A percentile compares a stretch with the other conserved stretches of the same genome.
phyloP scores from a whole-genome alignment of 352 stramenopile genomes.

The Phytophthora lateralis region DNA sequence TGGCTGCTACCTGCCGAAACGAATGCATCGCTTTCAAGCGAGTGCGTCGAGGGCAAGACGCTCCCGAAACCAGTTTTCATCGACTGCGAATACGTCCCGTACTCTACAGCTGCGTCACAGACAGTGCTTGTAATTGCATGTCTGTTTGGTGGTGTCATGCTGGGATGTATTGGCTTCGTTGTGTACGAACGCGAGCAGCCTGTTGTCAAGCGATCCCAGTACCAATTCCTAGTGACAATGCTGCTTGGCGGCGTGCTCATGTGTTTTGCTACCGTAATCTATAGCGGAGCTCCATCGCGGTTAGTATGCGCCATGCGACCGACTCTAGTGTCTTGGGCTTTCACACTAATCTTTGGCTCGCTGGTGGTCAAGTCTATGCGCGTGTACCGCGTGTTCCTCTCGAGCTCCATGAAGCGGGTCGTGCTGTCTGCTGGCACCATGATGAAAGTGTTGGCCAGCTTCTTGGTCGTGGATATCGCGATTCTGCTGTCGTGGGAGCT shows the following conservation, averaged over 20 bases:
- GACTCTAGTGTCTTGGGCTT: conserved; percentile 38
- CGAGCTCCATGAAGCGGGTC: conserved; percentile 45
- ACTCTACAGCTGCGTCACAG: conserved; percentile 24
- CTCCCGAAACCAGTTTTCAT: conserved; percentile 34
- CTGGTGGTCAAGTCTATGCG: conserved; percentile 59
- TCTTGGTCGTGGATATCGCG: conserved; percentile 41
- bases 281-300: conserved; percentile 47
- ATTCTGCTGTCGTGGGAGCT: conserved; percentile 42
- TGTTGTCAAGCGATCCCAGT: conserved; percentile 74
- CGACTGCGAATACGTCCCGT: conserved; percentile 54
- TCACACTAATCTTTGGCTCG: conserved; percentile 60
- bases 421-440: conserved; percentile 43
- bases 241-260: conserved; percentile 57
- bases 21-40: conserved; percentile 36
- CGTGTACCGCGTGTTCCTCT: conserved; percentile 58
- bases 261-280: conserved; percentile 41
- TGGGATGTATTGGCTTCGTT: conserved; percentile 39
- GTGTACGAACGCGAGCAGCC: conserved; percentile 40
- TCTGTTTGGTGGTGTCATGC: conserved; percentile 29
- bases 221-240: conserved; percentile 61
- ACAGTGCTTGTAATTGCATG: conserved; percentile 24
- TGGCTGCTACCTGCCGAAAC: conserved; percentile 38
- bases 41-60: conserved; percentile 37
- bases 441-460: conserved; percentile 45
- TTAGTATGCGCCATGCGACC: conserved; percentile 43